A percentile compares a stretch with the other conserved stretches of the same genome.
phyloP scores from a whole-genome alignment of 2,329 filamentous ascomycete genomes.

The Aspergillus neotritici region DNA sequence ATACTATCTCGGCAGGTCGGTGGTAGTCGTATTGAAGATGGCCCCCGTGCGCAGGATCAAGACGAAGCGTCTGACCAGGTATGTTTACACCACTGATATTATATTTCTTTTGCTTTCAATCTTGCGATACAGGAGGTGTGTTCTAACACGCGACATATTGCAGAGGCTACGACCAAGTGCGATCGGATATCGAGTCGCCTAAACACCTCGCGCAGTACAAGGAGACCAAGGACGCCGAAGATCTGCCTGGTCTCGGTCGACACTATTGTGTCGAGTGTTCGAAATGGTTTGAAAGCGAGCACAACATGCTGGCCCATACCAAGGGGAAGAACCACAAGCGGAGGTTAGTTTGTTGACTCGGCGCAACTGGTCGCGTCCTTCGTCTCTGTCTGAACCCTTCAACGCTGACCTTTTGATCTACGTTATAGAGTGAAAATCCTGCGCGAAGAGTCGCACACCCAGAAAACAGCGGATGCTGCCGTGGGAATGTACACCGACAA shows the following conservation, averaged over 20 bases:
- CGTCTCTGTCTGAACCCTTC: conserved; percentile 7
- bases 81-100: conserved; percentile 16
- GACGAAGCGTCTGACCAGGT: conserved; percentile 67
- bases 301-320: conserved; percentile 67
- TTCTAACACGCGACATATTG: conserved; percentile 32
- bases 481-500: conserved; percentile 68
- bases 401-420: neutral
- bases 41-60: conserved; percentile 64
- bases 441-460: conserved; percentile 76
- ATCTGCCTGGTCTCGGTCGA: conserved; percentile 77
- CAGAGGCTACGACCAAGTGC: conserved; percentile 89
- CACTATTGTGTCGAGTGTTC: conserved; percentile 90
- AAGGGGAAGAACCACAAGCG: conserved; percentile 92
- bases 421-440: conserved; percentile 67
- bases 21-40: conserved; percentile 47
- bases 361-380: neutral
- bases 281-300: conserved; percentile 89
- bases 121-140: conserved; percentile 6
- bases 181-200: conserved; percentile 70
- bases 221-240: conserved; percentile 71
- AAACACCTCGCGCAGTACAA: conserved; percentile 77
- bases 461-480: conserved; percentile 78
- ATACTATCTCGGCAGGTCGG: conserved; percentile 14
- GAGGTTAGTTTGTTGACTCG: conserved; percentile 49
- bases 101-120: conserved; percentile 1